A percentile compares a stretch with the other conserved stretches of the same genome.
phyloP scores from a whole-genome alignment of 1,284 basidiomycete species.

The Cryptococcus jaspeensis region DNA sequence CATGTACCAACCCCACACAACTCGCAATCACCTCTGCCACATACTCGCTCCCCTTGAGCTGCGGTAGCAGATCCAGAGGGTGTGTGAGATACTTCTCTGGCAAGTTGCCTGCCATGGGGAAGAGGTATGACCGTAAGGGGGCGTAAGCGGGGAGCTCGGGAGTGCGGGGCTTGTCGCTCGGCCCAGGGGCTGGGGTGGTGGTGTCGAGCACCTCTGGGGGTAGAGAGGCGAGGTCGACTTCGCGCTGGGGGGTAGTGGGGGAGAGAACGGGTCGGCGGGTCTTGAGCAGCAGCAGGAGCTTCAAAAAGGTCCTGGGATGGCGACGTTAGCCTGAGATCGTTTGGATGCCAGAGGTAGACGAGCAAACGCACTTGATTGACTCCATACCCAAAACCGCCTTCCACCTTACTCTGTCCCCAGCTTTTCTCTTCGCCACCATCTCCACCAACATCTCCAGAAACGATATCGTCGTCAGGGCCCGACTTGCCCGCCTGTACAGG shows the following conservation, averaged over 20 bases:
- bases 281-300: slow-evolving; percentile 66
- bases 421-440: slow-evolving; percentile 71
- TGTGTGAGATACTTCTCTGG: slow-evolving; percentile 39
- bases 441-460: slow-evolving; percentile 79
- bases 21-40: slow-evolving; percentile 38
- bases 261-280: slow-evolving; percentile 71
- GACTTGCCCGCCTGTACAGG: slow-evolving; percentile 71
- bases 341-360: not conserved
- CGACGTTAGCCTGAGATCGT: not conserved
- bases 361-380: slow-evolving; percentile 66
- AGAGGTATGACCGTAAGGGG: slow-evolving; percentile 56
- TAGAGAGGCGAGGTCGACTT: slow-evolving; percentile 71
- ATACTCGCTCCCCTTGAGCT: slow-evolving; percentile 27
- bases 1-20: slow-evolving; percentile 57
- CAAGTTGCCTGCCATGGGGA: slow-evolving; percentile 34
- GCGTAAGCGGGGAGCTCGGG: slow-evolving; percentile 54
- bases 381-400: slow-evolving; percentile 71
- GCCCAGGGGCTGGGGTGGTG: not conserved
- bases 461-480: slow-evolving; percentile 68
- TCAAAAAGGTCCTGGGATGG: slow-evolving; percentile 63
- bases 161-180: slow-evolving; percentile 51
- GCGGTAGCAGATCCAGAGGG: slow-evolving; percentile 39
- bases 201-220: slow-evolving; percentile 43
- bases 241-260: slow-evolving; percentile 77
- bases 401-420: slow-evolving; percentile 62